These are phyloP conservation scores for Starmerella etchellsii DNA, from an alignment of 805 yeast species.

Conservation along the genomic window DNA sequence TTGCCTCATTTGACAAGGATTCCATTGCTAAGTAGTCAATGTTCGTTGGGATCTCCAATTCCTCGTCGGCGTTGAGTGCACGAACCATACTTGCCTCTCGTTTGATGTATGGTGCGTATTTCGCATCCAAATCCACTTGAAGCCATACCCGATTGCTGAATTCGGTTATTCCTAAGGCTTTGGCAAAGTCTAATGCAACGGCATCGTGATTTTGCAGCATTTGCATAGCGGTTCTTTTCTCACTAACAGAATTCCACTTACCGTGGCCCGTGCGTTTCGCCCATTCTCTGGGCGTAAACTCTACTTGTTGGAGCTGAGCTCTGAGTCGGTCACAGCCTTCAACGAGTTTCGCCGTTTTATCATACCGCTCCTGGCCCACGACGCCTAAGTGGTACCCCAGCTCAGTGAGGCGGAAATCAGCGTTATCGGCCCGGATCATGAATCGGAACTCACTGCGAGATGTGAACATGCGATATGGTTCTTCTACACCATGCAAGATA, in stretches of 20 bases:
- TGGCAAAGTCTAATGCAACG: conserved; percentile 40
- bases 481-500: conserved; percentile 88
- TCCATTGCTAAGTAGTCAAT: conserved; percentile 48
- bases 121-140: conserved; percentile 65
- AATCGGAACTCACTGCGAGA: conserved; percentile 89
- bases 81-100: conserved; percentile 58
- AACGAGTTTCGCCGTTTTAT: conserved; percentile 34
- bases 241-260: conserved; percentile 39
- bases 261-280: conserved; percentile 31
- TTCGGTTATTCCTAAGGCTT: conserved; percentile 27
- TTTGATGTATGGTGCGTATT: conserved; percentile 64
- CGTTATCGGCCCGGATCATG: conserved; percentile 85
- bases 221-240: conserved; percentile 27
- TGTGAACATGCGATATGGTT: conserved; percentile 96
- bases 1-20: conserved; percentile 66
- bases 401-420: conserved; percentile 71
- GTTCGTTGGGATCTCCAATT: conserved; percentile 52
- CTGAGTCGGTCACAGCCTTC: conserved; percentile 34
- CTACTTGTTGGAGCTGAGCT: conserved; percentile 34
- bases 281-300: conserved; percentile 55
- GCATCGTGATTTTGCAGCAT: conserved; percentile 43
- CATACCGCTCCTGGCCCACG: conserved; percentile 48
- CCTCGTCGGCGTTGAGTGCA: conserved; percentile 78
- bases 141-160: conserved; percentile 37
- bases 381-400: conserved; percentile 56